phyloP scores from a whole-genome alignment of 2,329 filamentous ascomycete genomes.

The Fusarium phyllophilum region DNA sequence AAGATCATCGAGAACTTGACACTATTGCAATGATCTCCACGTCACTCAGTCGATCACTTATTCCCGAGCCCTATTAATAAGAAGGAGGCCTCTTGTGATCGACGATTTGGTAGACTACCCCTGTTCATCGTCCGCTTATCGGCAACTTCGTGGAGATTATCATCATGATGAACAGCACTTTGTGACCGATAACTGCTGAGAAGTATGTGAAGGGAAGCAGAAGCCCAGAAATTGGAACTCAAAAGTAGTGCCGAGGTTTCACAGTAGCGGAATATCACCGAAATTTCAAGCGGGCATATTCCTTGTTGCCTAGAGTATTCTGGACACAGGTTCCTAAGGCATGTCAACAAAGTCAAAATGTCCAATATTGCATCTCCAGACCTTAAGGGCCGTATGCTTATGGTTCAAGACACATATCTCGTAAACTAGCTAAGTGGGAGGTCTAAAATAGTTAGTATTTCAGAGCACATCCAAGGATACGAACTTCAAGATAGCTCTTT shows the following conservation, averaged over 20 bases:
- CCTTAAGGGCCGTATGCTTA: not conserved
- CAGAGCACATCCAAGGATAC: not conserved
- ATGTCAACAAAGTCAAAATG: not conserved
- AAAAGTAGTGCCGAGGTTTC: not conserved
- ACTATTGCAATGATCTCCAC: not conserved
- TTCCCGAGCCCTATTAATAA: not conserved
- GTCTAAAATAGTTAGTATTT: not conserved
- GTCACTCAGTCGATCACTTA: not conserved
- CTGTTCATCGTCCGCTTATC: not conserved
- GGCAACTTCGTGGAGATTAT: not conserved
- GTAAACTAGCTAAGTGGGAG: not conserved
- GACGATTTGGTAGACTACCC: not conserved
- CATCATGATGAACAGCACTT: not conserved
- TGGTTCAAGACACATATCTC: not conserved
- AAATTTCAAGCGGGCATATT: not conserved
- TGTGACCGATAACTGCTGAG: not conserved
- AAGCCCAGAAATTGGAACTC: not conserved
- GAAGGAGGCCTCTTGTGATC: not conserved
- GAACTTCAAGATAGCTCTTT: not conserved
- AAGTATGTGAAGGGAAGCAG: not conserved
- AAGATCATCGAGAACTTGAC: not conserved
- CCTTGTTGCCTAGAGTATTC: not conserved
- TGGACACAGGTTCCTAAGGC: not conserved
- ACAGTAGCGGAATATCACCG: not conserved
- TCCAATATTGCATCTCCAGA: not conserved